Percentiles rank a stretch among this genome's conserved stretches.
Evolutionary conservation across 1,139 yeast genomes (phyloP).

Genomic region (Diutina ranongensis): DNA sequence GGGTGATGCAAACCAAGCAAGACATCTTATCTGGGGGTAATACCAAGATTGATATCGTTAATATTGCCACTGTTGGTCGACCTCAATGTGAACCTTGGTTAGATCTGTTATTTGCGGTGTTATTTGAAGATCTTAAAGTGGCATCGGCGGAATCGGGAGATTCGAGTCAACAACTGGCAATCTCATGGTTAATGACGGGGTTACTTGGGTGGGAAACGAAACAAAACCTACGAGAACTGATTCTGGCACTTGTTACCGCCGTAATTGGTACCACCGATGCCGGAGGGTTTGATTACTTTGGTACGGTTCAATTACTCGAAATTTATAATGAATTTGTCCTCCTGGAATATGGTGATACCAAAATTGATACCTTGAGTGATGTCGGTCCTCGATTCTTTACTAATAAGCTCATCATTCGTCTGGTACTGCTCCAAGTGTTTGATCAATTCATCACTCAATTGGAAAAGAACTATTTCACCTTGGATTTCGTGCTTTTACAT

Average conservation of each 20-base stretch:
- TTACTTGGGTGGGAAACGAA: slow-evolving; percentile 30
- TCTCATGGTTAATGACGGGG: slow-evolving; percentile 9
- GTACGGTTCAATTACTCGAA: slow-evolving; percentile 25
- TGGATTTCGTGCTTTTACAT: slow-evolving; percentile 25
- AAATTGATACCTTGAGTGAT: slow-evolving; percentile 8
- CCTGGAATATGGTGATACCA: slow-evolving; percentile 8
- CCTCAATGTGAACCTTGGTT: slow-evolving; percentile 26
- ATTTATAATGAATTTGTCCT: slow-evolving; percentile 31
- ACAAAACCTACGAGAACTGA: slow-evolving; percentile 26
- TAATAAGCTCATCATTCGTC: slow-evolving; percentile 25
- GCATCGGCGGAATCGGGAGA: slow-evolving; percentile 14
- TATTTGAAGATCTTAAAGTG: slow-evolving; percentile 28
- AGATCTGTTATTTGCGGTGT: slow-evolving; percentile 25
- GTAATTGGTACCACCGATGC: slow-evolving; percentile 22
- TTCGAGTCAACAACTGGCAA: not conserved
- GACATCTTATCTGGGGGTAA: slow-evolving; percentile 11
- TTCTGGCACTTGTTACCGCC: slow-evolving; percentile 30
- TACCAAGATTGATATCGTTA: not conserved
- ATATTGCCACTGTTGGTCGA: not conserved
- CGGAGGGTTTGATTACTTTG: slow-evolving; percentile 31
- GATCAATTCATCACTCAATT: slow-evolving; percentile 17
- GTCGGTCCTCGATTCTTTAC: slow-evolving; percentile 20
- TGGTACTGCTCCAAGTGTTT: slow-evolving; percentile 14
- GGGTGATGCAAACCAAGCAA: slow-evolving; percentile 16
- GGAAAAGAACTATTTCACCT: slow-evolving; percentile 19